phyloP scores from a whole-genome alignment of 441 rosid species.

The Raphanus hybrid region DNA sequence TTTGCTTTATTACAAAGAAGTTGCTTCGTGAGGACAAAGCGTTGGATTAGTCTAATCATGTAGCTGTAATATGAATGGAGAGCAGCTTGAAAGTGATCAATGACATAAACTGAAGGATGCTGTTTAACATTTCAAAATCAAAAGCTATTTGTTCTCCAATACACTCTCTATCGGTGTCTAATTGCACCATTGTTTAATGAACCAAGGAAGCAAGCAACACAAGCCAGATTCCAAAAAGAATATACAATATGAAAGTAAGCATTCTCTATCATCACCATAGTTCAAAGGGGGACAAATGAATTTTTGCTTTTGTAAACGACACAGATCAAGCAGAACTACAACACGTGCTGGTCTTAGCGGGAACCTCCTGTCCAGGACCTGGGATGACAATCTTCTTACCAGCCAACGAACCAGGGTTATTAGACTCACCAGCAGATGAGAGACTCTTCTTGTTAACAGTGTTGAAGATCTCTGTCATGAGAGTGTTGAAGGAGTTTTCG shows the following conservation, averaged over 20 bases:
- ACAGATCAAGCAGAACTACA: slow-evolving; percentile 59
- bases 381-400: slow-evolving; percentile 86
- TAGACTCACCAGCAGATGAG: slow-evolving; percentile 53
- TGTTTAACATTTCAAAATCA: slow-evolving; percentile 25
- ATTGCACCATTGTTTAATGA: slow-evolving; percentile 36
- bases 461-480: slow-evolving; percentile 83
- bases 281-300: not conserved
- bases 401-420: slow-evolving; percentile 63
- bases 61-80: too few relatives aligned
- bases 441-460: slow-evolving; percentile 81
- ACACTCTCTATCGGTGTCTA: slow-evolving; percentile 28
- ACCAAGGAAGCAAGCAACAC: slow-evolving; percentile 16
- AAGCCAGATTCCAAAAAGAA: slow-evolving; percentile 40
- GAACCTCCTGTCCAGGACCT: slow-evolving; percentile 76
- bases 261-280: slow-evolving; percentile 32
- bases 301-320: not conserved
- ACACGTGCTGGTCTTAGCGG: slow-evolving; percentile 62
- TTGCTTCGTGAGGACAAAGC: too few relatives aligned
- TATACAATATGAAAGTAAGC: slow-evolving; percentile 45
- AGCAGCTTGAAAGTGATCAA: not conserved
- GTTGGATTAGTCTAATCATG: too few relatives aligned
- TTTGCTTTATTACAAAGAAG: too few relatives aligned
- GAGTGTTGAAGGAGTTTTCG: slow-evolving; percentile 66
- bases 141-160: slow-evolving; percentile 26
- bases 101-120: slow-evolving; percentile 11